Evolutionary conservation across 108 stramenopile species (phyloP), one percentile per base, ranked within the genome.

Genomic region (Chaetoceros muelleri): DNA sequence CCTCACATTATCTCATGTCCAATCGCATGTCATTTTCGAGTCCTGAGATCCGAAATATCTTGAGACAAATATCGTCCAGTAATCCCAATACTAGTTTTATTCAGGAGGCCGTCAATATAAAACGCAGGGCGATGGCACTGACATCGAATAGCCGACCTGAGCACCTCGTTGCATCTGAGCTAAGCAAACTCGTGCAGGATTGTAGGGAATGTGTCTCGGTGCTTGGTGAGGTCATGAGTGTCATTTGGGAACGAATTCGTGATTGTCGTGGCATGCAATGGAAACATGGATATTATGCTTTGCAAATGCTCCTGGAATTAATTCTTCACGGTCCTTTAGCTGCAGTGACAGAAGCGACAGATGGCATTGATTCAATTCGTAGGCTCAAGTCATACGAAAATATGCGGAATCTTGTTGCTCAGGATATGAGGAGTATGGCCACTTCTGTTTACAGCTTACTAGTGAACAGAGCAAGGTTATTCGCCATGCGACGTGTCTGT

Each of bases 321-420:
- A 45, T 93, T 8, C 71, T 76, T 30, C 84, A 88, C 60, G 90
- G 90, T 19, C 90, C 90, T 8, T 17, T 88, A 47, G 82, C 86
- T 7, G 80, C 75, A 1, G 74, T 93, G 3, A 66, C 74, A 8
- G 86, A 93, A 74, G 86, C 80, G 19, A 74, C 84, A n/a, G 90
- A 93, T 72, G 86, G 86, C 1, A 49, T 80, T 46, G 71, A 80
- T 30, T 79, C 78, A 53, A 88, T 93, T 62, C 71, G 85, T 13
- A 59, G 70, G 2, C 66, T 93, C 56, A 84, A 80, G 54, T 71
- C 55, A 40, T 93, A 84, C 52, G 78, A 83, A 25, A 67, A 77
- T 57, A 82, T 79, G 57, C 55, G 72, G 40, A n/a, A 52, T 10
- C 65, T 69, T 47, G 68, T 69, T 16, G 68, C 61, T 8, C 66